A percentile compares a stretch with the other conserved stretches of the same genome.
Evolutionary conservation across 129 eudicot genomes (phyloP).

Genomic region (sunflower (Helianthus annuus)): DNA sequence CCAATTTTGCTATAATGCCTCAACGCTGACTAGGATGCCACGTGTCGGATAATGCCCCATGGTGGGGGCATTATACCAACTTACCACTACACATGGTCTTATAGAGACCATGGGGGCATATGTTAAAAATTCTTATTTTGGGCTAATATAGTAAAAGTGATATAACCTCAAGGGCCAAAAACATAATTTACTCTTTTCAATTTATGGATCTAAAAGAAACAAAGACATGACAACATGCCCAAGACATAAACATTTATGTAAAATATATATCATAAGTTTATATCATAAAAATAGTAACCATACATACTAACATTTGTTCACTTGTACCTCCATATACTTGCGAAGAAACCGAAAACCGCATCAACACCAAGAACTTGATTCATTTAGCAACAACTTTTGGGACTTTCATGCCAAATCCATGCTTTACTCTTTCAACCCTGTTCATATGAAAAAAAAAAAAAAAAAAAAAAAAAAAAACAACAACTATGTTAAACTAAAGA

Average conservation of each 20-base stretch:
- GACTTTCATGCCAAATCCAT: slow-evolving; percentile 90
- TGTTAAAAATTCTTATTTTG: no score
- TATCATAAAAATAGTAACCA: slow-evolving; percentile 4
- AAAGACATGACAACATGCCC: slow-evolving; percentile 10
- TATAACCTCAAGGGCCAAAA: no score
- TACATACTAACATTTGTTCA: slow-evolving; percentile 23
- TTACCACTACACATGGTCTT: no score
- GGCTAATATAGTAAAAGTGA: no score
- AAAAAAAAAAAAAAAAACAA: slow-evolving; percentile 30
- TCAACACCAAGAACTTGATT: slow-evolving; percentile 14
- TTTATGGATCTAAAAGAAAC: neutral
- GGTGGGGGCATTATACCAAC: no score
- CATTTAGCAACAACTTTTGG: slow-evolving; percentile 48
- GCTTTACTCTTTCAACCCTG: slow-evolving; percentile 81
- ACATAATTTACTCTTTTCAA: no score
- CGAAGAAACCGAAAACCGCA: neutral
- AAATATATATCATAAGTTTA: slow-evolving; percentile 14
- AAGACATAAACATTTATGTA: slow-evolving; percentile 4
- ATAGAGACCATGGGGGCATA: no score
- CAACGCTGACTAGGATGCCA: no score
- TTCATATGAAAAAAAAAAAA: slow-evolving; percentile 29
- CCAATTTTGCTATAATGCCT: no score
- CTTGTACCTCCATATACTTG: neutral
- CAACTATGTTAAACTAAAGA: slow-evolving; percentile 11
- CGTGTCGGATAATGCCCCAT: no score